Conservation (phyloP, 1,284 basidiomycete genomes). For the Takashimella koratensis region DNA sequence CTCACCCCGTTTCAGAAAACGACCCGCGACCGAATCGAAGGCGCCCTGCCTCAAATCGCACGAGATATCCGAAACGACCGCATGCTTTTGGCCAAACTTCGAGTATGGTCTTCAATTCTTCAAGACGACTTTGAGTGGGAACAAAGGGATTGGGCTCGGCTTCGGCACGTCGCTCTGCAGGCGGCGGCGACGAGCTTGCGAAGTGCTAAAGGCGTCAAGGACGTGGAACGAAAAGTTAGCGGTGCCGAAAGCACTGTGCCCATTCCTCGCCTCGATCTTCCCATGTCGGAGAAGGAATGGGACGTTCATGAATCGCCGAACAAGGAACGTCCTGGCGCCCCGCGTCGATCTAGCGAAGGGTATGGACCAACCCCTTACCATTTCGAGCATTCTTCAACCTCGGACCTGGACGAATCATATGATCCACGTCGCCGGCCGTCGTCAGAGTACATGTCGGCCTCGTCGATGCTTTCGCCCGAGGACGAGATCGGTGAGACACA, state of each 20-base stretch:
- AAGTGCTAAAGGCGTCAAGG: conserved; percentile 20
- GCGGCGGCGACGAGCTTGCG: conserved; percentile 59
- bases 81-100: conserved; percentile 66
- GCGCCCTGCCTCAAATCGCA: conserved; percentile 62
- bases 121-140: conserved; percentile 69
- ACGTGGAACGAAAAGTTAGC: conserved; percentile 29
- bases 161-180: conserved; percentile 66
- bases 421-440: conserved; percentile 7
- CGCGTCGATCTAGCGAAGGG: neutral
- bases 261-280: conserved; percentile 13
- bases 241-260: conserved; percentile 8
- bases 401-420: conserved; percentile 5
- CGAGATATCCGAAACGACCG: conserved; percentile 64
- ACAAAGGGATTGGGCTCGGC: conserved; percentile 62
- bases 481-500: conserved; percentile 4
- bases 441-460: conserved; percentile 12
- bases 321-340: neutral
- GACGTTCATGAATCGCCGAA: neutral
- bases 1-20: conserved; percentile 80
- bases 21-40: conserved; percentile 70
- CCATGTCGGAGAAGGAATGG: conserved; percentile 3
- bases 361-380: neutral
- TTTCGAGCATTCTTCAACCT: conserved; percentile 3
- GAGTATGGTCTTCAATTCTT: conserved; percentile 71
- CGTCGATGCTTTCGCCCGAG: conserved; percentile 4